Percentiles rank a stretch among this genome's conserved stretches.
Evolutionary conservation across 1,284 basidiomycete species (phyloP).

Genomic region (Microbotryomycetes sp.): DNA sequence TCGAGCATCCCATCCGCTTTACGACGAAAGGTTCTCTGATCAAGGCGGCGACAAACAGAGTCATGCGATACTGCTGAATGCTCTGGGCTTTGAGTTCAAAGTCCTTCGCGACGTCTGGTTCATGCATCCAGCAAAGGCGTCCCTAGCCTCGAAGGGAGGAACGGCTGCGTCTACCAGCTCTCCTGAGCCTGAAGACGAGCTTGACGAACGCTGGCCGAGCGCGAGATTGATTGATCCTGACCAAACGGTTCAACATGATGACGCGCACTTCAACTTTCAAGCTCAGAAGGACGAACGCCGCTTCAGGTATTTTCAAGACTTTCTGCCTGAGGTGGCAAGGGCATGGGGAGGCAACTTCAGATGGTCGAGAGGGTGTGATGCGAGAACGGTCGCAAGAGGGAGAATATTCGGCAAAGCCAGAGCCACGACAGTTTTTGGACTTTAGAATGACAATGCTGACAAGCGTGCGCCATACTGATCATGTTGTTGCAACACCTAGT

Average conservation of each 20-base stretch:
- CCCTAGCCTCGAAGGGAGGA: not conserved
- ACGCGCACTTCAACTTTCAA: slow-evolving; percentile 10
- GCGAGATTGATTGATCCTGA: slow-evolving; percentile 5
- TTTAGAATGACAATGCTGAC: not conserved
- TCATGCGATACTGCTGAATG: slow-evolving; percentile 17
- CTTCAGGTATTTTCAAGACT: slow-evolving; percentile 23
- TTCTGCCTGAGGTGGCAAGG: slow-evolving; percentile 12
- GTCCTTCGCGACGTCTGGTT: slow-evolving; percentile 8
- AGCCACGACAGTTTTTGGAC: slow-evolving; percentile 3
- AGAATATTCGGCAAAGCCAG: slow-evolving; percentile 9
- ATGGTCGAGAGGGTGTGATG: slow-evolving; percentile 11
- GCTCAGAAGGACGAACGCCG: slow-evolving; percentile 14
- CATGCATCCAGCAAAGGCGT: slow-evolving; percentile 9
- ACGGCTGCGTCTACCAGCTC: not conserved
- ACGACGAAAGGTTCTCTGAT: slow-evolving; percentile 25
- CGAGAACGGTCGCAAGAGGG: not conserved
- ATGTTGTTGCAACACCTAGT: not conserved
- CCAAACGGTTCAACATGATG: not conserved
- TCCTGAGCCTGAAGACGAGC: not conserved
- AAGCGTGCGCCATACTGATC: not conserved
- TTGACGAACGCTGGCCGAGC: slow-evolving; percentile 10
- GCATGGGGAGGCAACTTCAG: slow-evolving; percentile 3
- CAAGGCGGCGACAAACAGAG: slow-evolving; percentile 26
- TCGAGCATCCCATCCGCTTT: slow-evolving; percentile 17
- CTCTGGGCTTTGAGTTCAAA: slow-evolving; percentile 16